These are phyloP conservation scores for Tubosaeta sp. DNA, from an alignment of 768 basidiomycete genomes.

Conservation along the genomic window DNA sequence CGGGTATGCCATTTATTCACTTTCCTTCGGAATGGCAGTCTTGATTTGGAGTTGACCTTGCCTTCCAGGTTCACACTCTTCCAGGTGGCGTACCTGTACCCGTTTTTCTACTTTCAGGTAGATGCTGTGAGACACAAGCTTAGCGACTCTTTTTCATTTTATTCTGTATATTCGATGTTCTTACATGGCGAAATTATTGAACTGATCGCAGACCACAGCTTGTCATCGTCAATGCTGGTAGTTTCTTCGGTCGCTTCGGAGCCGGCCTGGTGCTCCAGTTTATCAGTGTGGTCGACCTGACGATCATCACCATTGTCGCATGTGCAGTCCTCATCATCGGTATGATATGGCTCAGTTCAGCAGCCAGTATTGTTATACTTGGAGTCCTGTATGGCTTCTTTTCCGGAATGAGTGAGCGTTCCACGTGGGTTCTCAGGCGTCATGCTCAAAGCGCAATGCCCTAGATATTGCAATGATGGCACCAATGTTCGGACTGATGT, in stretches of 20 bases:
- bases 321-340: conserved; percentile 37
- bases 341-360: conserved; percentile 39
- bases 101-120: too few species aligned
- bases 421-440: not conserved
- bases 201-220: conserved; percentile 27
- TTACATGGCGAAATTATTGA: too few species aligned
- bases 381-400: conserved; percentile 47
- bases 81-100: too few species aligned
- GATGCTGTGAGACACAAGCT: too few species aligned
- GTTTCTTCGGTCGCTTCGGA: too few species aligned
- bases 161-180: too few species aligned
- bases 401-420: conserved; percentile 38
- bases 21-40: too few species aligned
- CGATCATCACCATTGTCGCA: conserved; percentile 32
- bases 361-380: conserved; percentile 37
- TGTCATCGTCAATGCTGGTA: too few species aligned
- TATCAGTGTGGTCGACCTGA: conserved; percentile 42
- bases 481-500: conserved; percentile 43
- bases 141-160: too few species aligned
- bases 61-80: too few species aligned
- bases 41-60: too few species aligned
- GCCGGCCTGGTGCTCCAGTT: conserved; percentile 29
- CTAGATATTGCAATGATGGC: conserved; percentile 38
- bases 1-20: not conserved
- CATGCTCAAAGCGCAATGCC: not conserved